Evolutionary conservation across 2,329 filamentous ascomycete genomes (phyloP).

Genomic region (Pezicula carpinea): DNA sequence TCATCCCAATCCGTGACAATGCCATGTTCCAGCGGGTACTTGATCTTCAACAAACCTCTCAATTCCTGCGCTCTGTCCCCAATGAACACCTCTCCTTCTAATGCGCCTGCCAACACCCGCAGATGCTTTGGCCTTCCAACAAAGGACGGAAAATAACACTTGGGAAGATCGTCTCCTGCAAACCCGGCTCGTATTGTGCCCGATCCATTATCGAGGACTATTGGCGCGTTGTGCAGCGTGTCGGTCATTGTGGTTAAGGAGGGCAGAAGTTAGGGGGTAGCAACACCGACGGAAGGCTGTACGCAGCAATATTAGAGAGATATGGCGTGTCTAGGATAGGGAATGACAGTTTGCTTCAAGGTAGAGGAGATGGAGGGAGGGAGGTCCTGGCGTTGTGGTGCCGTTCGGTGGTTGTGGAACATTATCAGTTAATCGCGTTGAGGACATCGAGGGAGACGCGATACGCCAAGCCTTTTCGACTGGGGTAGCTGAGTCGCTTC

Average conservation of each 20-base stretch:
- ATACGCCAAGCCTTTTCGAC: too few relatives aligned
- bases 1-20: constrained; percentile 99
- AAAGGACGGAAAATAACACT: constrained; percentile 96
- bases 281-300: too few relatives aligned
- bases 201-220: constrained; percentile 98
- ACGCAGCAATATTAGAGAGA: too few relatives aligned
- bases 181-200: constrained; percentile 97
- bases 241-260: constrained; percentile 48
- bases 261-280: too few relatives aligned
- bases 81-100: constrained; percentile 97
- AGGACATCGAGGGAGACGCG: neutral
- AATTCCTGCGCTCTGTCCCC: constrained; percentile 84
- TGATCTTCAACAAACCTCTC: constrained; percentile 89
- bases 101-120: constrained; percentile 88
- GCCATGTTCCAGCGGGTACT: constrained; percentile 92
- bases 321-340: too few relatives aligned
- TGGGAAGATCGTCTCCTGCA: constrained; percentile 90
- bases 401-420: neutral
- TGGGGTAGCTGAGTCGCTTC: too few relatives aligned
- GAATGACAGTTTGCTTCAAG: too few relatives aligned
- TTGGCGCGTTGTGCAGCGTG: constrained; percentile 89
- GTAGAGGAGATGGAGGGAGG: too few relatives aligned
- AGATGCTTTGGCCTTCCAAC: constrained; percentile 95
- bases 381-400: too few relatives aligned
- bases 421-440: too few relatives aligned